These are phyloP conservation scores for Brasenia schreberi DNA, from an alignment of 164 flowering plant species.

Conservation along the genomic window DNA sequence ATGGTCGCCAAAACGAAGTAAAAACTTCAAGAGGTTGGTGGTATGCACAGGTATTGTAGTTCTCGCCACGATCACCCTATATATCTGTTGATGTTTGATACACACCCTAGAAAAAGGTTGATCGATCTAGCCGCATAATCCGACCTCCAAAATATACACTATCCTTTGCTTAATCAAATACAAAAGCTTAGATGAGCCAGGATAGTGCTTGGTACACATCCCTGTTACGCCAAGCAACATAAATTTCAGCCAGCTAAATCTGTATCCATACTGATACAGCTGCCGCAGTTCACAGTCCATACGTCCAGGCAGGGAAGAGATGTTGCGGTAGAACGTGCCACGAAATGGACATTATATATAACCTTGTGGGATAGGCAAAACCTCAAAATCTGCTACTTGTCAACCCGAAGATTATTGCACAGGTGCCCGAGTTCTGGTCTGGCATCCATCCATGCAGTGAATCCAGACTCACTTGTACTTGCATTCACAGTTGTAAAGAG, in stretches of 20 bases:
- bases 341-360: too few species aligned
- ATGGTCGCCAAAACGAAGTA: neutral
- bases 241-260: neutral
- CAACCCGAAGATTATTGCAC: slow-evolving; percentile 63
- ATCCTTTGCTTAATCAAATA: neutral
- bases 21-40: neutral
- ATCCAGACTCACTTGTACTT: slow-evolving; percentile 29
- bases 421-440: slow-evolving; percentile 93
- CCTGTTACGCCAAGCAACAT: neutral
- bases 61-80: neutral
- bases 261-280: neutral
- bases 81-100: too few species aligned
- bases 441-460: slow-evolving; percentile 64
- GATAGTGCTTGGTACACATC: neutral
- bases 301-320: neutral
- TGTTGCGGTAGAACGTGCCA: neutral
- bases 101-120: too few species aligned
- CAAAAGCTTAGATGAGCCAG: neutral
- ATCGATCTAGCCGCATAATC: too few species aligned
- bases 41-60: neutral
- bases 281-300: neutral
- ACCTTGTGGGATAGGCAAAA: neutral
- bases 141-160: too few species aligned
- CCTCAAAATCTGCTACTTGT: slow-evolving; percentile 14
- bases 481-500: slow-evolving; percentile 34